Evolutionary conservation across 106 monocot genomes (phyloP).

Genomic region (Triglochin maritima): DNA sequence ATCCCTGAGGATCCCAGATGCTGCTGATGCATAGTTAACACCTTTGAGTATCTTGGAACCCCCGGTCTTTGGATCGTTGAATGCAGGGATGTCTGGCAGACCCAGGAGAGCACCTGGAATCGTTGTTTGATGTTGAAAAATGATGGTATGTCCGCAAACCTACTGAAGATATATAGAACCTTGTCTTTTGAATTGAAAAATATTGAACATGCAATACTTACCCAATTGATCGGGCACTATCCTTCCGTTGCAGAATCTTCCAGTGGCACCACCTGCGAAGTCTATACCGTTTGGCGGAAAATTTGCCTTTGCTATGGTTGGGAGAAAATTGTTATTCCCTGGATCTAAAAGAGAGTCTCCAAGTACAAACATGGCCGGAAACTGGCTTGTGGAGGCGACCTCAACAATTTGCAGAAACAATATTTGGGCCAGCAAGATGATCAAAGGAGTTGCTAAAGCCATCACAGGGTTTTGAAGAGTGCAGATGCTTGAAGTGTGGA

Average conservation of each 20-base stretch:
- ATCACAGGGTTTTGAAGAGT: too few relatives aligned
- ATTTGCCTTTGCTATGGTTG: conserved; percentile 40
- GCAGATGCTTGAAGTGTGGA: too few relatives aligned
- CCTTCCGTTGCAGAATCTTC: conserved; percentile 50
- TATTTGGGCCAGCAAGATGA: too few relatives aligned
- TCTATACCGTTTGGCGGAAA: conserved; percentile 47
- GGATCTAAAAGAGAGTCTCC: conserved; percentile 58
- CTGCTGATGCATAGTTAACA: conserved; percentile 66
- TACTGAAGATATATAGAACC: background rate
- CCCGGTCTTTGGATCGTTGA: conserved; percentile 14
- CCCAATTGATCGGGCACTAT: conserved; percentile 51
- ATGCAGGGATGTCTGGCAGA: conserved; percentile 32
- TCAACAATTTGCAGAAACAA: too few relatives aligned
- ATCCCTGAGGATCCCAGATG: conserved; percentile 42
- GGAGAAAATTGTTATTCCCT: conserved; percentile 59
- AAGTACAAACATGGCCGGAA: conserved; percentile 30
- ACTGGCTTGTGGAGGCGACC: too few relatives aligned
- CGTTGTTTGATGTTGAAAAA: background rate
- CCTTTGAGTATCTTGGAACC: conserved; percentile 29
- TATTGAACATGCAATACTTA: background rate
- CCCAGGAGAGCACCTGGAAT: background rate
- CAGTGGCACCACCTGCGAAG: conserved; percentile 29
- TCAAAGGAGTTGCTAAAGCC: too few relatives aligned
- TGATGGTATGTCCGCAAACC: background rate
- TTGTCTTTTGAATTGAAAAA: background rate